These are phyloP conservation scores for Lobosporangium transversale DNA, from an alignment of 192 early-diverging fungal species.

Conservation along the genomic window DNA sequence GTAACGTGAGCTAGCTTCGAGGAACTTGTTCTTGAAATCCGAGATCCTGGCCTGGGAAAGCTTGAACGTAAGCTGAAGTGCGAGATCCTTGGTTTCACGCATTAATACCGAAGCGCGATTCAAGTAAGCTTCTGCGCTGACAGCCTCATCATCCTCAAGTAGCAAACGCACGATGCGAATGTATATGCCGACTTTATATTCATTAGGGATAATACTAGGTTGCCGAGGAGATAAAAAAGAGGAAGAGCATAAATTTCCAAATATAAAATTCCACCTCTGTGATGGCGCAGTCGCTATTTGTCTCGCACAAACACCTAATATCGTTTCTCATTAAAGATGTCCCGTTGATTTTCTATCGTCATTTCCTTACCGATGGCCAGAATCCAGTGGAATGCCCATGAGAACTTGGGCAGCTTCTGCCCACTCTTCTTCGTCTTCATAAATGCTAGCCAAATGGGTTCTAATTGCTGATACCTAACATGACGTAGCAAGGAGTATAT, in stretches of 20 bases:
- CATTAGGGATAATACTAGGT: conserved; percentile 64
- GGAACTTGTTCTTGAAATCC: conserved; percentile 87
- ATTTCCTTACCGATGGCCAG: conserved; percentile 73
- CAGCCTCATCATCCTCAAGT: conserved; percentile 85
- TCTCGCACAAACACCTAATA: not conserved
- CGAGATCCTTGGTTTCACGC: conserved; percentile 60
- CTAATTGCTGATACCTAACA: conserved; percentile 74
- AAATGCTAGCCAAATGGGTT: conserved; percentile 77
- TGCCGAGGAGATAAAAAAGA: not conserved
- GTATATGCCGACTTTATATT: conserved; percentile 83
- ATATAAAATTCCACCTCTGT: not conserved
- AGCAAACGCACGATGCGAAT: conserved; percentile 86
- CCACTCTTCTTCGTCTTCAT: conserved; percentile 81
- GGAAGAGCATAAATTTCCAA: not conserved
- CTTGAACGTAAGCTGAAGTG: conserved; percentile 75
- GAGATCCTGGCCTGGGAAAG: conserved; percentile 84
- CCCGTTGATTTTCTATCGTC: conserved; percentile 11
- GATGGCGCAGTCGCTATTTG: conserved; percentile 8
- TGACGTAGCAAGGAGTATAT: not conserved
- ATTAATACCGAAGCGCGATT: conserved; percentile 84
- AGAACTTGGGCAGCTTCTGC: conserved; percentile 87
- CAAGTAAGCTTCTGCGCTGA: conserved; percentile 83
- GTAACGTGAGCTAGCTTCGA: conserved; percentile 86
- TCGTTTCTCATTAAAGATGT: not conserved
- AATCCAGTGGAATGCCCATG: conserved; percentile 91